Conservation (phyloP, 495 filamentous ascomycete genomes). For the Annulohypoxylon stygium region DNA sequence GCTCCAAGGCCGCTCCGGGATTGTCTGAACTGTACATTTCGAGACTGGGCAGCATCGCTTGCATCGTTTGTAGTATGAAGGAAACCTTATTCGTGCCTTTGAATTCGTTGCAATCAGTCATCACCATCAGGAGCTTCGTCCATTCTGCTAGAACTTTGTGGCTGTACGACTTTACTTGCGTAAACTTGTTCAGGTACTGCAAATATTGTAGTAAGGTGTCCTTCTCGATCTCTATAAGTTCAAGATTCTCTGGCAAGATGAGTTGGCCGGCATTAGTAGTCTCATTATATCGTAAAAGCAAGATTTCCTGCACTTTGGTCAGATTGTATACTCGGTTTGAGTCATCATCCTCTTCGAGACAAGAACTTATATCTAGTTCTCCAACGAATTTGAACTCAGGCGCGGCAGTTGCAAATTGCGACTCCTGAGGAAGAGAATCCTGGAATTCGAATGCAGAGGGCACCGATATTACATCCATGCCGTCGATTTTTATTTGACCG, state of each 20-base stretch:
- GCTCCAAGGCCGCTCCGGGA: slow-evolving; percentile 73
- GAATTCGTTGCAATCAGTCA: slow-evolving; percentile 81
- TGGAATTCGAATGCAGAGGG: slow-evolving; percentile 90
- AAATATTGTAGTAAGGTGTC: slow-evolving; percentile 67
- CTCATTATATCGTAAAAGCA: slow-evolving; percentile 68
- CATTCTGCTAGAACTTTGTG: slow-evolving; percentile 79
- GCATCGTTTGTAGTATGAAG: slow-evolving; percentile 86
- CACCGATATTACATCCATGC: slow-evolving; percentile 71
- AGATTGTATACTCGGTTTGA: slow-evolving; percentile 68
- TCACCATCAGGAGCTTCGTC: slow-evolving; percentile 83
- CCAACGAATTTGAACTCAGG: slow-evolving; percentile 69
- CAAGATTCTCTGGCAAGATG: slow-evolving; percentile 68
- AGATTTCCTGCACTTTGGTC: slow-evolving; percentile 73
- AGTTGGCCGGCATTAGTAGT: slow-evolving; percentile 62
- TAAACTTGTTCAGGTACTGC: slow-evolving; percentile 72
- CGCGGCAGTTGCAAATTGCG: slow-evolving; percentile 58
- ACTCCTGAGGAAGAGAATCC: slow-evolving; percentile 85
- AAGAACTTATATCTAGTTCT: slow-evolving; percentile 72
- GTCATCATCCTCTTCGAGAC: slow-evolving; percentile 64
- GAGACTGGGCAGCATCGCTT: slow-evolving; percentile 86
- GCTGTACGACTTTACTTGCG: slow-evolving; percentile 68
- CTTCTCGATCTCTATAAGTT: slow-evolving; percentile 70
- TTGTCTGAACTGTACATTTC: slow-evolving; percentile 77
- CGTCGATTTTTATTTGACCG: slow-evolving; percentile 75
- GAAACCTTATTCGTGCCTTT: slow-evolving; percentile 73